phyloP scores from a whole-genome alignment of 257 asterid species.

The Solanum stenotomum region DNA sequence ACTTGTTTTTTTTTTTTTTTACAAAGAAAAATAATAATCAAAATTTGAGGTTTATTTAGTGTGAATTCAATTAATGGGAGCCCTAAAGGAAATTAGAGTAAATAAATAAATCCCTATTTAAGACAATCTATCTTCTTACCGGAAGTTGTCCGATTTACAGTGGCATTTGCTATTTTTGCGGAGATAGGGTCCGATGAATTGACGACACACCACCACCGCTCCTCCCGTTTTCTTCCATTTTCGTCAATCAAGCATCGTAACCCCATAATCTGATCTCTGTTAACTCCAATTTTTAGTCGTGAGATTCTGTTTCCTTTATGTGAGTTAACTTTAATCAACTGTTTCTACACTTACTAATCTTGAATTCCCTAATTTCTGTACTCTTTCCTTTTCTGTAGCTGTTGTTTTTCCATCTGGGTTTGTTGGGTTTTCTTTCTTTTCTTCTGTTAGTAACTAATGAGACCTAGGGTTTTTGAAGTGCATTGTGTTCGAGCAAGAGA shows the following conservation, averaged over 20 bases:
- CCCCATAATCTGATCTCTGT: not conserved
- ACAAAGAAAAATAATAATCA: not conserved
- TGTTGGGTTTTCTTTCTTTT: not conserved
- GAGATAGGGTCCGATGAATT: not conserved
- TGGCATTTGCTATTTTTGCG: not conserved
- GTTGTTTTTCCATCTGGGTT: not conserved
- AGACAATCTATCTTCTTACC: not conserved
- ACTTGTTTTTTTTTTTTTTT: not conserved
- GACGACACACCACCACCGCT: not conserved
- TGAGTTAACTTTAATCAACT: not conserved
- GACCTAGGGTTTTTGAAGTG: not conserved
- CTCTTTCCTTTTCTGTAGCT: not conserved
- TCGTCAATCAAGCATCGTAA: not conserved
- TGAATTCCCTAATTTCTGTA: not conserved
- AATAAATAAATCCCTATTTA: not conserved
- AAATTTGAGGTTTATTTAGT: not conserved
- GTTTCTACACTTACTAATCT: not conserved
- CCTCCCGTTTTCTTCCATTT: not conserved
- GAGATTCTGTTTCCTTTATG: not conserved
- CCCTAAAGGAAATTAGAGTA: not conserved
- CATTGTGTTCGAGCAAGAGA: not conserved
- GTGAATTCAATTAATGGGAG: not conserved
- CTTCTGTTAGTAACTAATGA: not conserved
- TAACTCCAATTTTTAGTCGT: not conserved
- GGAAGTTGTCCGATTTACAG: not conserved